Percentiles rank a stretch among this genome's conserved stretches.
Evolutionary conservation across 1,284 basidiomycete genomes (phyloP).

Genomic region (Exsudoporus floridanus): DNA sequence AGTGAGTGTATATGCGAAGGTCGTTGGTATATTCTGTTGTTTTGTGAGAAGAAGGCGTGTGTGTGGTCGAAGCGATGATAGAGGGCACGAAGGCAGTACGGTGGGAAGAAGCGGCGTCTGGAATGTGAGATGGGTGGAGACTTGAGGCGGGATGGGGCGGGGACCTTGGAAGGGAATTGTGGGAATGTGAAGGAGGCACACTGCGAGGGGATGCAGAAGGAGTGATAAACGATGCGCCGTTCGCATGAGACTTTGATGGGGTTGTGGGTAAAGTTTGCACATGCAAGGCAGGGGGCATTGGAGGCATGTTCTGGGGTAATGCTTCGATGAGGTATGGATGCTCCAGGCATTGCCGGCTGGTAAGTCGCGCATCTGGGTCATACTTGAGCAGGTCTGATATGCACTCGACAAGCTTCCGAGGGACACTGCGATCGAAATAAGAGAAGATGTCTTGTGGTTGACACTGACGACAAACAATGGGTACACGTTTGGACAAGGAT

Average conservation of each 20-base stretch:
- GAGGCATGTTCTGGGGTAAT: slow-evolving; percentile 66
- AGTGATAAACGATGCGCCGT: slow-evolving; percentile 44
- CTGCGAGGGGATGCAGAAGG: slow-evolving; percentile 53
- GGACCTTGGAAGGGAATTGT: slow-evolving; percentile 42
- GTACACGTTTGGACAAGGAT: neutral
- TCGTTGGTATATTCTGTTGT: slow-evolving; percentile 40
- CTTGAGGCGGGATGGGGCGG: slow-evolving; percentile 36
- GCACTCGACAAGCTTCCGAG: slow-evolving; percentile 84
- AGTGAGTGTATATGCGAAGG: slow-evolving; percentile 31
- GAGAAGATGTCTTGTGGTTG: slow-evolving; percentile 74
- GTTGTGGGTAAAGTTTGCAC: slow-evolving; percentile 33
- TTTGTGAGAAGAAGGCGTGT: slow-evolving; percentile 35
- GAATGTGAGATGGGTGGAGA: slow-evolving; percentile 40
- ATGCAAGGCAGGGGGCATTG: slow-evolving; percentile 54
- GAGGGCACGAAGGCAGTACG: slow-evolving; percentile 55
- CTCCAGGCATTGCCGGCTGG: slow-evolving; percentile 82
- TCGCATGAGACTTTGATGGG: slow-evolving; percentile 39
- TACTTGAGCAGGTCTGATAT: slow-evolving; percentile 92
- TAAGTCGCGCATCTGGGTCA: slow-evolving; percentile 84
- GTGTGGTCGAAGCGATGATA: slow-evolving; percentile 36
- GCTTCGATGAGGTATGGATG: slow-evolving; percentile 85
- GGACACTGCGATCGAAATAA: slow-evolving; percentile 80
- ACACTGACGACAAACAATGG: slow-evolving; percentile 47
- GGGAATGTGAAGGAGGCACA: slow-evolving; percentile 61
- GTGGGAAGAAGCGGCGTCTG: slow-evolving; percentile 54